These are phyloP conservation scores for Flueggea neowawraea DNA, from an alignment of 441 rosid species.

Conservation along the genomic window DNA sequence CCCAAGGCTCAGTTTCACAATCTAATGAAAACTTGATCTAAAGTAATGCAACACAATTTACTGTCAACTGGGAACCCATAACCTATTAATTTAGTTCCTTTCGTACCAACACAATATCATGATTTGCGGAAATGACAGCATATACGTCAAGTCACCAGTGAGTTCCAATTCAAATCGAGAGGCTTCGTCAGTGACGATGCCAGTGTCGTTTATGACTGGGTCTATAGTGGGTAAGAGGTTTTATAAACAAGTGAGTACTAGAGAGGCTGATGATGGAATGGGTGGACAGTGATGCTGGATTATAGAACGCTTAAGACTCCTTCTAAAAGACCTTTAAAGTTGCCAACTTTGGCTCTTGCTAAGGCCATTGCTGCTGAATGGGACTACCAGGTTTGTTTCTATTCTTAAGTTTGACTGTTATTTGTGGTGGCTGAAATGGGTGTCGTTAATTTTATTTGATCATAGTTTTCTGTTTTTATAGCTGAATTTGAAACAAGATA, in stretches of 20 bases:
- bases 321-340: slow-evolving; percentile 75
- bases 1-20: too few relatives aligned
- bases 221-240: slow-evolving; percentile 89
- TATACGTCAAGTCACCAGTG: slow-evolving; percentile 40
- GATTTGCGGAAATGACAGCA: slow-evolving; percentile 25
- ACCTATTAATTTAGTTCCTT: too few relatives aligned
- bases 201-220: slow-evolving; percentile 91
- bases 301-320: slow-evolving; percentile 94
- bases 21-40: too few relatives aligned
- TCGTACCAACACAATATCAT: too few relatives aligned
- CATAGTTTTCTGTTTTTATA: background rate
- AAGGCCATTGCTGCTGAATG: slow-evolving; percentile 95
- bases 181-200: slow-evolving; percentile 75
- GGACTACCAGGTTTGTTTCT: slow-evolving; percentile 78
- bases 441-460: background rate
- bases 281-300: slow-evolving; percentile 98
- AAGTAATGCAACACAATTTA: too few relatives aligned
- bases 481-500: too few relatives aligned
- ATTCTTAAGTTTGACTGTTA: background rate
- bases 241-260: slow-evolving; percentile 73
- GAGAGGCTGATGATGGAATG: slow-evolving; percentile 87
- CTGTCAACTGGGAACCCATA: too few relatives aligned
- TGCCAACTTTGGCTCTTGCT: slow-evolving; percentile 78
- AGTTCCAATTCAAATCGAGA: slow-evolving; percentile 26
- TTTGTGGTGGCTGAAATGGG: background rate